These are phyloP conservation scores for Immersiella caudata DNA, from an alignment of 495 filamentous ascomycete genomes.

Conservation along the genomic window DNA sequence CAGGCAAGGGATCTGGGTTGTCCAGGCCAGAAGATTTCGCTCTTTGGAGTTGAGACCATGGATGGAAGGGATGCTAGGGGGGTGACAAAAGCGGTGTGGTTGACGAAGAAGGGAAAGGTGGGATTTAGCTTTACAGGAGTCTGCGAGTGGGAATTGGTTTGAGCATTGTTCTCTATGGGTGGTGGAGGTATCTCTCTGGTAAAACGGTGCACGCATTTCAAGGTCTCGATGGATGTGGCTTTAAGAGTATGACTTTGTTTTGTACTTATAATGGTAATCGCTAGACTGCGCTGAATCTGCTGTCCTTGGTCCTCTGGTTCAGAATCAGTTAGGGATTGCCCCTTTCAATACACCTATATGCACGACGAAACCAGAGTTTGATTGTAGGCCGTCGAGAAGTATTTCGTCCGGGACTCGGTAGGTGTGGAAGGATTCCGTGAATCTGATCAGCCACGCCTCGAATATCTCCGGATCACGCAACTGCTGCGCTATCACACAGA, in stretches of 20 bases:
- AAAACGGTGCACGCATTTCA: no score
- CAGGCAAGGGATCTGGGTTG: slow-evolving; percentile 63
- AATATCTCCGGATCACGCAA: slow-evolving; percentile 83
- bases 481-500: slow-evolving; percentile 84
- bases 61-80: slow-evolving; percentile 69
- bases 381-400: slow-evolving; percentile 53
- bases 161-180: neutral
- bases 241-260: neutral
- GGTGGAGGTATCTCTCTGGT: no score
- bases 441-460: slow-evolving; percentile 73
- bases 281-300: neutral
- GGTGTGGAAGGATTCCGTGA: slow-evolving; percentile 65
- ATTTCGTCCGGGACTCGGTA: slow-evolving; percentile 75
- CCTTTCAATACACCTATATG: slow-evolving; percentile 62
- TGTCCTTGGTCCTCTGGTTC: neutral
- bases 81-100: slow-evolving; percentile 66
- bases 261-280: slow-evolving; percentile 2
- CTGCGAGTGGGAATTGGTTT: slow-evolving; percentile 72
- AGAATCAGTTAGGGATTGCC: neutral
- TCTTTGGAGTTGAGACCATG: slow-evolving; percentile 65
- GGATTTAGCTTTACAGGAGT: slow-evolving; percentile 65
- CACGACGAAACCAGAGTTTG: slow-evolving; percentile 65
- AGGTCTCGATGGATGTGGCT: neutral
- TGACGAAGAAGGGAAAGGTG: slow-evolving; percentile 58
- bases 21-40: slow-evolving; percentile 65